Evolutionary conservation across 2,329 filamentous ascomycete genomes (phyloP), one percentile per base, ranked within the genome.

Genomic region (Fusarium sp.): DNA sequence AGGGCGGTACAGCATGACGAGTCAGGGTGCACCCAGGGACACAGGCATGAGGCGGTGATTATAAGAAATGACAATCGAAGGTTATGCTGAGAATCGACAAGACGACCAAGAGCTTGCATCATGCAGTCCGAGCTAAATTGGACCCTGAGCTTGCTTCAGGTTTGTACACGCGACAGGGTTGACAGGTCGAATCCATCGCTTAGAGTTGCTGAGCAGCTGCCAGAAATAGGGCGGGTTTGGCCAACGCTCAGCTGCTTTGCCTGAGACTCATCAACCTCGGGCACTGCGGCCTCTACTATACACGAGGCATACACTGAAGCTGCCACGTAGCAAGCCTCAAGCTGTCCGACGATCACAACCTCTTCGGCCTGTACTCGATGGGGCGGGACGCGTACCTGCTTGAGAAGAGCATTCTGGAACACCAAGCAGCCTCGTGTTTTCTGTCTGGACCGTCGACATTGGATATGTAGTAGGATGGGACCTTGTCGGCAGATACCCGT

Each of bases 271-370:
- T 41, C 25, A 54, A 57, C 11, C 30, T 48, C 37, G 39, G 37
- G 27, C 59, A 48, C 18, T 27, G 35, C 45, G 34, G 27, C 50
- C 16, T 65, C n/a, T 57, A 57, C 23, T 52, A 23, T 60, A 35
- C 64, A 52, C 23, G 18, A 68, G 32, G 37, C n/a, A 43, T 35
- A 35, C 30, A 3, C 27, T 25, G 35, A 27, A 62, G 48, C 56
- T 68, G 56, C 60, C 67, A 65, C 48, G 59, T 74, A 74, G 48
- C 39, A 69, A 67, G 30, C 25, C 43, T 23, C 34, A 16, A 50
- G 13, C 30, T 58, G 35, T 18, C 45, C 16, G 37, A 18, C 25
- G 60, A 63, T 63, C 60, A 25, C 18, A 27, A 50, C 45, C 41
- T 32, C 25, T n/a, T 52, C 13, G 45, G 43, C 32, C 41, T 20